Base-by-base conservation (phyloP, 805 yeast genomes). In the Saturnispora sanitii region DNA sequence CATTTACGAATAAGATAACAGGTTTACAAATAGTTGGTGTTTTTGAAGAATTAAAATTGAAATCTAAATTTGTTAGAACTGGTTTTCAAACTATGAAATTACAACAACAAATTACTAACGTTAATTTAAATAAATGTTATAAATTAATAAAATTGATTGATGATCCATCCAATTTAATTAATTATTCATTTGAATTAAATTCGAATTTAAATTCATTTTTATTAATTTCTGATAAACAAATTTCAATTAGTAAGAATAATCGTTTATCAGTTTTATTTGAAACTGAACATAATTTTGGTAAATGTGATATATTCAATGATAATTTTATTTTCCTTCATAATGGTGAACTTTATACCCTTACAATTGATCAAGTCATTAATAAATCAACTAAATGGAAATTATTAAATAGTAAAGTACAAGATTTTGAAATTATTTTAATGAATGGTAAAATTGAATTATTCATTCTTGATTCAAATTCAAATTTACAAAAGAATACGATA, bases 21-120 rank as follows among this genome's bases (percentile, higher is more conserved):
- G 42, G 42, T 11, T 29, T 40, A 28, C 42, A 40, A 27, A 21
- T 40, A 6, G 38, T 40, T 21, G 42, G 42, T 30, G 38, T 40
- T 15, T 40, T 40, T 40, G 42, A 40, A 28, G 42, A 40, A 29
- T 23, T 40, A 19, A 40, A 40, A 34, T 23, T 29, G 17, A 35
- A 40, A 25, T 40, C 29, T 23, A 35, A 40, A 25, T 40, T 34
- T 23, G 42, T 38, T 25, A 40, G 38, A 40, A 40, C 42, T 8
- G 42, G 42, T 13, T 40, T 40, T 13, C 42, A 40, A 29, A 34
- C 35, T 16, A 28, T 40, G 35, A 40, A 40, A 20, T 26, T 39
- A 39, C 42, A 39, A 22, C 42, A 39, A 34, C 37, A 39, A 28
- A 39, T 39, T 23, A 31, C 42, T 17, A 33, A 15, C 6, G 37